Conservation (phyloP, 164 flowering plant genomes). For the Vitis cinerea region DNA sequence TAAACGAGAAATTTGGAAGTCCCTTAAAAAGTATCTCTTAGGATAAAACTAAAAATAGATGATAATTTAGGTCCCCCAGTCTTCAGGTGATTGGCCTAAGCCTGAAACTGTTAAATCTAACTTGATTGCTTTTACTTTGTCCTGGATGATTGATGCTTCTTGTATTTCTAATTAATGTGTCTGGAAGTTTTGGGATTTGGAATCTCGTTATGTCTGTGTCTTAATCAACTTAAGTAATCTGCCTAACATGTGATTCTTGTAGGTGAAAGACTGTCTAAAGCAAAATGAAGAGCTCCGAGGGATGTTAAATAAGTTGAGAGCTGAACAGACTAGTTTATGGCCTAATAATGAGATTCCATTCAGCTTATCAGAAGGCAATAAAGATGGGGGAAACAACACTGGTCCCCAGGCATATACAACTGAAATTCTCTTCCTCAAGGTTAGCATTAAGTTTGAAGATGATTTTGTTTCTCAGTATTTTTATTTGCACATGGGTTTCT, state of each 20-base stretch:
- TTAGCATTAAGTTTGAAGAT: slow-evolving; percentile 14
- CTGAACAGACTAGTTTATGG: slow-evolving; percentile 48
- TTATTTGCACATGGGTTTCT: not conserved
- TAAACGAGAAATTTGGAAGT: too few relatives aligned
- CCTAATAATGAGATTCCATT: slow-evolving; percentile 18
- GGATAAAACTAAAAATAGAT: too few relatives aligned
- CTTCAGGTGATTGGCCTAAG: too few relatives aligned
- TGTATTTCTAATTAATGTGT: not conserved
- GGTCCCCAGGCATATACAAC: slow-evolving; percentile 27
- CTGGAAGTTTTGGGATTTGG: not conserved
- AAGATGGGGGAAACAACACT: slow-evolving; percentile 9
- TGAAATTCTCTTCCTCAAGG: slow-evolving; percentile 68
- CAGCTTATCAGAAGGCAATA: slow-evolving; percentile 17
- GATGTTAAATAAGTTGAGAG: slow-evolving; percentile 61
- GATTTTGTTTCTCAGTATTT: not conserved
- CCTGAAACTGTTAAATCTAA: too few relatives aligned
- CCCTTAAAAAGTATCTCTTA: too few relatives aligned
- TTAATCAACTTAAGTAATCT: not conserved
- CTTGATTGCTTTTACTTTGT: too few relatives aligned
- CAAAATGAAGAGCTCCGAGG: slow-evolving; percentile 85
- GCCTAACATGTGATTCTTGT: slow-evolving; percentile 9
- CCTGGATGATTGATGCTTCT: not conserved
- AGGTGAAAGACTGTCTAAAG: slow-evolving; percentile 87
- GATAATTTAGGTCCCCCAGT: too few relatives aligned
- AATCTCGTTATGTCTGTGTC: too few relatives aligned